A percentile compares a stretch with the other conserved stretches of the same genome.
Conservation (phyloP, 352 stramenopile species). For the Pythium rhizo-oryzae region DNA sequence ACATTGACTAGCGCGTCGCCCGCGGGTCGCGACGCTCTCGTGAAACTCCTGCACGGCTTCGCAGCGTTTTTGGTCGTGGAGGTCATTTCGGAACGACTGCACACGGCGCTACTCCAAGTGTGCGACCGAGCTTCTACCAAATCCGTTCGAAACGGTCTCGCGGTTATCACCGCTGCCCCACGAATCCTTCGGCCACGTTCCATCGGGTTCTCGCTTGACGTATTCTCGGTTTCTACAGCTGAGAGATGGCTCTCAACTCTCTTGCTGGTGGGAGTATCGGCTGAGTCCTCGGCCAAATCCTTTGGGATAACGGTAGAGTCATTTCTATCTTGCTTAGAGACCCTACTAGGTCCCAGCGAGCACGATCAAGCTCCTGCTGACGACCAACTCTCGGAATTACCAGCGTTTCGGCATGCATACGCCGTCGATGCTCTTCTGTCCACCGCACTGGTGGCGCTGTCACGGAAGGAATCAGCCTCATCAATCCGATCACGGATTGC, state of each 20-base stretch:
- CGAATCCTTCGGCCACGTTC: not conserved
- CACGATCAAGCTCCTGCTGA: not conserved
- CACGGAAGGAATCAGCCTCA: not conserved
- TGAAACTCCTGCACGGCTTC: slow-evolving; percentile 25
- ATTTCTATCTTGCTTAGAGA: slow-evolving; percentile 14
- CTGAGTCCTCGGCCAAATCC: not conserved
- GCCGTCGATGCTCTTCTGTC: slow-evolving; percentile 4
- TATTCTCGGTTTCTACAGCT: slow-evolving; percentile 11
- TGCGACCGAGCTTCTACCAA: not conserved
- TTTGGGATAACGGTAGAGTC: not conserved
- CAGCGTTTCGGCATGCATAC: slow-evolving; percentile 9
- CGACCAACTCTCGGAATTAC: not conserved
- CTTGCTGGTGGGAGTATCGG: not conserved
- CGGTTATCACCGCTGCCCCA: not conserved
- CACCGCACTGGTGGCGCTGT: not conserved
- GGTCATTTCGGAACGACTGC: slow-evolving; percentile 18
- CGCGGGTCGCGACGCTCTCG: slow-evolving; percentile 9
- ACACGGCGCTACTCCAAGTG: slow-evolving; percentile 11
- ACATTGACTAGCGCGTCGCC: not conserved
- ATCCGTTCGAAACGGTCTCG: slow-evolving; percentile 16
- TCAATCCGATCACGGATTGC: not conserved
- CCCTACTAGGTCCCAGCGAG: not conserved
- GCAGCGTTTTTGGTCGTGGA: slow-evolving; percentile 13
- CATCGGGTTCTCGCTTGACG: slow-evolving; percentile 4
- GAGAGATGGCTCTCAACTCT: slow-evolving; percentile 18